Evolutionary conservation across 2,329 filamentous ascomycete species (phyloP), one percentile per base, ranked within the genome.

Genomic region (Podosphaera xanthii): DNA sequence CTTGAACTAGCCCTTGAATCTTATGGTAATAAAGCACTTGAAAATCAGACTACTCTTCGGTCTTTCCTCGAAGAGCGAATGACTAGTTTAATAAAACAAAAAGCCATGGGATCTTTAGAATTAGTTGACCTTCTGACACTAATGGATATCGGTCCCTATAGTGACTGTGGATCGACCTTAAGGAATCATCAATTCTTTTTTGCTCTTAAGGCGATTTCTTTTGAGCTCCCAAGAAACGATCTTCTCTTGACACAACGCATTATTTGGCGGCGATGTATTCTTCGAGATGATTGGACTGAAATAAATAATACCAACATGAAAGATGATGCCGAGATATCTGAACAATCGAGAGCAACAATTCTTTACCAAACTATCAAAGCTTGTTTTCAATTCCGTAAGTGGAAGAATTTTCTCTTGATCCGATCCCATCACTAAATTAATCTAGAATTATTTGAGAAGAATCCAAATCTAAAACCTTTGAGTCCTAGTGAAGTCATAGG

Each of bases 251-350:
- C 77, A 42, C 72, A 79, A 57, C 75, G 74, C 61, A 70, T 81
- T n/a, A 86, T 97, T 62, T 98, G 92, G 92, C 84, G 92, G 67
- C 81, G 92, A 59, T 84, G 88, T 62, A 86, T 86, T 66, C 77
- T 91, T 64, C 81, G 83, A 57, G 90, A 96, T 69, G 81, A 96
- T 68, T 98, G 92, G 92, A 74, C 78, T 34, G 75, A 74, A 60
- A 78, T 94, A 67, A 91, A 92, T 67, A 81, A 87, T 64, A 91
- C 86, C 0, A 80, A 83, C 55, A 76, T 84, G 61, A 84, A 86
- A 68, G 80, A 81, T 60, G 89, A 94, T 66, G 72, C 74, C 2
- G 77, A 86, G 62, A 78, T 88, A 35, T 74, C 82, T 58, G 75
- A 77, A 35, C 74, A 79, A 22, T 71, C 94, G 34, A 73, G 74